Conservation (phyloP, 805 yeast genomes). For the Monosporozyma solicola region DNA sequence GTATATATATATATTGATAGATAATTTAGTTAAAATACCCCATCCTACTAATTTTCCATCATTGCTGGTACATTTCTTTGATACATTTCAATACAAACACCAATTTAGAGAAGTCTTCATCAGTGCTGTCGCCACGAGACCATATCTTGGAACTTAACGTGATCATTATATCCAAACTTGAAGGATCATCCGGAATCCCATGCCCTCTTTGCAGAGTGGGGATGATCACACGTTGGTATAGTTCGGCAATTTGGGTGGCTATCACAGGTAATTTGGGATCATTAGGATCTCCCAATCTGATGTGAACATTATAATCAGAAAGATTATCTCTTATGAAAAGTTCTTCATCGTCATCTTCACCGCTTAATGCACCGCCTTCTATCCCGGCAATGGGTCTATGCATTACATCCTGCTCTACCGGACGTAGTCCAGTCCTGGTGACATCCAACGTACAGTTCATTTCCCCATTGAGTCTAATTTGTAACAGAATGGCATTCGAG, state of each 20-base stretch:
- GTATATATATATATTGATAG: neutral
- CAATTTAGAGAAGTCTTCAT: slow-evolving; percentile 37
- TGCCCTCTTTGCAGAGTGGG: slow-evolving; percentile 10
- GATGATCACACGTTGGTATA: slow-evolving; percentile 23
- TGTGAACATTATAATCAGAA: slow-evolving; percentile 36
- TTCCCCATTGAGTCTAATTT: slow-evolving; percentile 25
- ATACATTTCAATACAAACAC: slow-evolving; percentile 35
- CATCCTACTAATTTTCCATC: neutral
- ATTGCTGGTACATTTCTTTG: slow-evolving; percentile 19
- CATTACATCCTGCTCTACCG: slow-evolving; percentile 7
- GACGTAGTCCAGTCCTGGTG: slow-evolving; percentile 17
- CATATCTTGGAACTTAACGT: slow-evolving; percentile 42
- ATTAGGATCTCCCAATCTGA: slow-evolving; percentile 40
- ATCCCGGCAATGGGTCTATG: slow-evolving; percentile 15
- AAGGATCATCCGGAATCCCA: slow-evolving; percentile 4
- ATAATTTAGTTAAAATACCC: neutral
- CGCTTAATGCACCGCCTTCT: neutral
- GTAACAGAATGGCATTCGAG: slow-evolving; percentile 20
- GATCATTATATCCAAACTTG: slow-evolving; percentile 26
- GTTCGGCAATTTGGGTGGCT: slow-evolving; percentile 35
- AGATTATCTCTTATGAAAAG: slow-evolving; percentile 21
- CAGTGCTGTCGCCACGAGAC: slow-evolving; percentile 25
- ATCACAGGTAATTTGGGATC: slow-evolving; percentile 41
- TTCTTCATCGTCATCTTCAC: slow-evolving; percentile 8
- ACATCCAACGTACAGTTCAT: slow-evolving; percentile 43